phyloP scores from a whole-genome alignment of 2,329 filamentous ascomycete genomes.

The Chaetomiaceae sp. region DNA sequence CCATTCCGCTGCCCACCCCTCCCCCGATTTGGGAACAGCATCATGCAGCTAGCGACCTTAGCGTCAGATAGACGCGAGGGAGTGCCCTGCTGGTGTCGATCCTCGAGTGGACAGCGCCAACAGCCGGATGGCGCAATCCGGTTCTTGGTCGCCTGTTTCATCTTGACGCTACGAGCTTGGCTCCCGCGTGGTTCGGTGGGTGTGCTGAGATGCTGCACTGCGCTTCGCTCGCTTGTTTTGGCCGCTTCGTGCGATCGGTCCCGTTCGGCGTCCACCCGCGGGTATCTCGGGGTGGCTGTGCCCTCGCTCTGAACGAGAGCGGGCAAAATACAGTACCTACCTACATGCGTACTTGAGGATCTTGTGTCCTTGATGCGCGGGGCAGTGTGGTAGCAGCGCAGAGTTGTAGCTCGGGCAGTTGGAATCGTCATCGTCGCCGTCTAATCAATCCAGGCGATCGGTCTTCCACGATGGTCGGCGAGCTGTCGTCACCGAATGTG shows the following conservation, averaged over 20 bases:
- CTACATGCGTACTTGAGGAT: too few relatives aligned
- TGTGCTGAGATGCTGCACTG: conserved; percentile 2
- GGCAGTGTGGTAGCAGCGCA: conserved; percentile 4
- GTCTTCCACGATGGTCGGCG: neutral
- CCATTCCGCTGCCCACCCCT: neutral
- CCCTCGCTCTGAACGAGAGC: neutral
- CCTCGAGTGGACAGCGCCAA: neutral
- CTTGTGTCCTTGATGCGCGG: neutral
- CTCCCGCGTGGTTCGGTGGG: conserved; percentile 2
- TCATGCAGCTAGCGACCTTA: neutral
- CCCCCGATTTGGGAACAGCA: neutral
- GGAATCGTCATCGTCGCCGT: neutral
- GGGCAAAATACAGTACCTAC: conserved; percentile 12
- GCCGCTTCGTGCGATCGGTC: neutral
- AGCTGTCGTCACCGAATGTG: neutral
- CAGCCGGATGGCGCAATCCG: conserved; percentile 5
- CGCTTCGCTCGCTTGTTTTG: conserved; percentile 13
- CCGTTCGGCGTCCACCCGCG: neutral
- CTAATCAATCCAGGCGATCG: neutral
- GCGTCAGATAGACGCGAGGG: conserved; percentile 10
- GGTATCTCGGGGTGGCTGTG: conserved; percentile 13
- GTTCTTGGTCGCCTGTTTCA: conserved; percentile 18
- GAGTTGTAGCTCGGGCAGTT: conserved; percentile 5
- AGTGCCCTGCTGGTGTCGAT: neutral
- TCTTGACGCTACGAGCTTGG: conserved; percentile 1